Percentiles rank a stretch among this genome's conserved stretches.
Evolutionary conservation across 202 grass and related monocot genomes (phyloP).

Genomic region (Saccharum hybrid): DNA sequence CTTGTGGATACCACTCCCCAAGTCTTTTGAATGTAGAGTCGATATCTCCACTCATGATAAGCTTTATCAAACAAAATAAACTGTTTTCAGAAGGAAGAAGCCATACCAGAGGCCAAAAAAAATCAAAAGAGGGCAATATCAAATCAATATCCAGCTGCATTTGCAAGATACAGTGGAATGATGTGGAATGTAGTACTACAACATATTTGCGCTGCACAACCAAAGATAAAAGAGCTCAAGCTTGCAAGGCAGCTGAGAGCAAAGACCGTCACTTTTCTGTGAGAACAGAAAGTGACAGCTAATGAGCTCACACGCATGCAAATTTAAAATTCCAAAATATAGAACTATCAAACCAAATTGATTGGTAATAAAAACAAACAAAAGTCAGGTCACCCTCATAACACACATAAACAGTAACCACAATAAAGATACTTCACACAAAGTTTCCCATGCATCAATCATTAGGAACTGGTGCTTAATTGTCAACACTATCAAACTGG

Average conservation of each 20-base stretch:
- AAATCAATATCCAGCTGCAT: background rate
- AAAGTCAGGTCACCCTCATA: constrained; percentile 1
- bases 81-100: constrained; percentile 50
- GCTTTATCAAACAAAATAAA: constrained; percentile 71
- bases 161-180: constrained; percentile 7
- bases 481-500: background rate
- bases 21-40: constrained; percentile 88
- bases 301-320: constrained; percentile 19
- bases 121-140: background rate
- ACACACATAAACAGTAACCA: constrained; percentile 12
- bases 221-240: constrained; percentile 28
- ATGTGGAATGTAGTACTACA: constrained; percentile 11
- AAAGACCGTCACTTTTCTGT: constrained; percentile 6
- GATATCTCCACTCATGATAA: constrained; percentile 93
- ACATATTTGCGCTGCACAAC: background rate
- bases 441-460: background rate
- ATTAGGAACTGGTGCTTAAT: constrained; percentile 9
- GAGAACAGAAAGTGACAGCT: background rate
- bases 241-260: constrained; percentile 11
- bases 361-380: constrained; percentile 10
- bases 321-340: constrained; percentile 13
- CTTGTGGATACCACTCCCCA: constrained; percentile 89
- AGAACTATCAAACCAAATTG: constrained; percentile 8
- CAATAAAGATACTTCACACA: constrained; percentile 33
- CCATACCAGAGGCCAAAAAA: constrained; percentile 4